Percentiles rank a stretch among this genome's conserved stretches.
Evolutionary conservation across 2,329 filamentous ascomycete genomes (phyloP).

Genomic region (Aspergillus fischeri): DNA sequence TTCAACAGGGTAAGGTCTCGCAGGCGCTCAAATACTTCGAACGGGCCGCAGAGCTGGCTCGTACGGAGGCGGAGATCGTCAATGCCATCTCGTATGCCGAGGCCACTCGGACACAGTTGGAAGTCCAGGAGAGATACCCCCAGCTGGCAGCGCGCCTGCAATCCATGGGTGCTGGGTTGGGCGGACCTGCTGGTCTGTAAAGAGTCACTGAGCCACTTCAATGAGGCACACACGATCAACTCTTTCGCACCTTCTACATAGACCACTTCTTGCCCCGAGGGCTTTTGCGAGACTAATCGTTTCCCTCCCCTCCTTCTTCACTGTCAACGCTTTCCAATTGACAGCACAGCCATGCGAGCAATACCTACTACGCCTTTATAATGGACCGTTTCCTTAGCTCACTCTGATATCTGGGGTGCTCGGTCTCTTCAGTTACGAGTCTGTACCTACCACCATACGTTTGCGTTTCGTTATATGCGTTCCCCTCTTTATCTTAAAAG

Average conservation of each 20-base stretch:
- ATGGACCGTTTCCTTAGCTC: neutral
- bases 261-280: slow-evolving; percentile 1
- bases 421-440: neutral
- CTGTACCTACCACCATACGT: neutral
- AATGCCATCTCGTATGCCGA: slow-evolving; percentile 97
- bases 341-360: neutral
- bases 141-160: slow-evolving; percentile 70
- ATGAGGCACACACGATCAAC: neutral
- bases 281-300: slow-evolving; percentile 27
- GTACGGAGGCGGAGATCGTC: slow-evolving; percentile 92
- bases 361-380: neutral
- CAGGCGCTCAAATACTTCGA: slow-evolving; percentile 97
- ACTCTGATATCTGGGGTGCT: neutral
- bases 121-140: slow-evolving; percentile 84
- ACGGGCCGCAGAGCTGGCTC: slow-evolving; percentile 85
- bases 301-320: slow-evolving; percentile 15
- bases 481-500: neutral
- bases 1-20: slow-evolving; percentile 96
- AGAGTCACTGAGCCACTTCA: slow-evolving; percentile 5
- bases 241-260: slow-evolving; percentile 9
- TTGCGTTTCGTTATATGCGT: neutral
- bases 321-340: neutral
- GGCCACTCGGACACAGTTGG: slow-evolving; percentile 90
- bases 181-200: slow-evolving; percentile 33
- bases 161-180: slow-evolving; percentile 49